Evolutionary conservation across 768 basidiomycete species (phyloP).

Genomic region (Agaricus subrufescens): DNA sequence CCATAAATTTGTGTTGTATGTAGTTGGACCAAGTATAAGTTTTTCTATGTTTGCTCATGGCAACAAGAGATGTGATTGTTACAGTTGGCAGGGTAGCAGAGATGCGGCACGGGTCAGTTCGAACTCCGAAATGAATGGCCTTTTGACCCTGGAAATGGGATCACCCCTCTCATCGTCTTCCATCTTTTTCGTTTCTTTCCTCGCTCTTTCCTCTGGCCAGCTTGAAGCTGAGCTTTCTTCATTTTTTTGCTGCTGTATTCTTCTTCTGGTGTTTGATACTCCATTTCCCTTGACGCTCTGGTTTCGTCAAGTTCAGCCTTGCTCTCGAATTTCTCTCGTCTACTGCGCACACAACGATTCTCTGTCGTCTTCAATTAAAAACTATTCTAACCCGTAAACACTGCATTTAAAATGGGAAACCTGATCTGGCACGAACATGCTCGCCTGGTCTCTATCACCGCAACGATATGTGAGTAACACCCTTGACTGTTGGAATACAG

Average conservation of each 20-base stretch:
- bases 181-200: slow-evolving; percentile 17
- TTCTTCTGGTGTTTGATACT: slow-evolving; percentile 15
- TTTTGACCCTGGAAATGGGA: background rate
- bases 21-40: too few species aligned
- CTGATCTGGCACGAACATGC: slow-evolving; percentile 79
- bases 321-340: slow-evolving; percentile 11
- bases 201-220: slow-evolving; percentile 16
- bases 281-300: background rate
- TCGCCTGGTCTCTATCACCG: slow-evolving; percentile 63
- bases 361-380: slow-evolving; percentile 14
- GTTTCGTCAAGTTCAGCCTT: slow-evolving; percentile 3
- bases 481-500: background rate
- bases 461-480: slow-evolving; percentile 62
- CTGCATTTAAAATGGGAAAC: slow-evolving; percentile 57
- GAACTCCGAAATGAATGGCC: slow-evolving; percentile 17
- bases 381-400: slow-evolving; percentile 9
- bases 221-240: slow-evolving; percentile 32
- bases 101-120: slow-evolving; percentile 4
- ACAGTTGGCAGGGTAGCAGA: slow-evolving; percentile 10
- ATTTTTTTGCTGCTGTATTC: slow-evolving; percentile 7
- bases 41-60: background rate
- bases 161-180: slow-evolving; percentile 20
- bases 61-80: slow-evolving; percentile 9
- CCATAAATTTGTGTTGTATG: background rate
- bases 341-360: slow-evolving; percentile 16